phyloP scores from a whole-genome alignment of 306 rosid genomes.

The Mucuna pruriens region DNA sequence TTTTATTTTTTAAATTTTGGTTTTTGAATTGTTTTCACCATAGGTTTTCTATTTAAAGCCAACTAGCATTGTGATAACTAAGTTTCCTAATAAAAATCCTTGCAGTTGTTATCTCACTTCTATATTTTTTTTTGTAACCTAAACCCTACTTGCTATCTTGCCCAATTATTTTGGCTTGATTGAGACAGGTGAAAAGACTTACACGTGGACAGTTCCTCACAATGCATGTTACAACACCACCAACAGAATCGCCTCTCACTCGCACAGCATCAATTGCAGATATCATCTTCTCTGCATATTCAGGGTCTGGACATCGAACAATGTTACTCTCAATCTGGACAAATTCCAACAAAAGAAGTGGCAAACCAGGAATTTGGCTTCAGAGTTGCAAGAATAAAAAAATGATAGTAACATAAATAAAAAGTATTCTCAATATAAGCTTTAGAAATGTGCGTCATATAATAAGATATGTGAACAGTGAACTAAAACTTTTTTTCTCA shows the following conservation, averaged over 20 bases:
- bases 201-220: constrained; percentile 91
- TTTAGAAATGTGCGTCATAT: background rate
- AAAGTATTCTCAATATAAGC: constrained; percentile 2
- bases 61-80: background rate
- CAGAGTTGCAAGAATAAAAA: constrained; percentile 24
- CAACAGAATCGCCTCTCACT: constrained; percentile 89
- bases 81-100: constrained; percentile 17
- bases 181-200: constrained; percentile 41
- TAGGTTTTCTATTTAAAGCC: constrained; percentile 10
- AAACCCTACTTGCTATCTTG: constrained; percentile 25
- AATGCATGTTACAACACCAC: constrained; percentile 93
- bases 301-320: constrained; percentile 93
- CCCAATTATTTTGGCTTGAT: background rate
- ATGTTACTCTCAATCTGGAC: constrained; percentile 91
- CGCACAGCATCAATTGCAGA: constrained; percentile 85
- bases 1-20: background rate
- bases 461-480: background rate
- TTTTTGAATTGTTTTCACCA: background rate
- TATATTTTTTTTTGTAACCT: constrained; percentile 2
- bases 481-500: background rate
- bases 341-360: constrained; percentile 16
- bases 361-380: constrained; percentile 29
- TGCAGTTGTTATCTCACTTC: constrained; percentile 27
- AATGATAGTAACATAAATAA: background rate
- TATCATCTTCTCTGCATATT: constrained; percentile 97